Evolutionary conservation across 192 early-diverging fungal species (phyloP).

Genomic region (Coemansia sp.): DNA sequence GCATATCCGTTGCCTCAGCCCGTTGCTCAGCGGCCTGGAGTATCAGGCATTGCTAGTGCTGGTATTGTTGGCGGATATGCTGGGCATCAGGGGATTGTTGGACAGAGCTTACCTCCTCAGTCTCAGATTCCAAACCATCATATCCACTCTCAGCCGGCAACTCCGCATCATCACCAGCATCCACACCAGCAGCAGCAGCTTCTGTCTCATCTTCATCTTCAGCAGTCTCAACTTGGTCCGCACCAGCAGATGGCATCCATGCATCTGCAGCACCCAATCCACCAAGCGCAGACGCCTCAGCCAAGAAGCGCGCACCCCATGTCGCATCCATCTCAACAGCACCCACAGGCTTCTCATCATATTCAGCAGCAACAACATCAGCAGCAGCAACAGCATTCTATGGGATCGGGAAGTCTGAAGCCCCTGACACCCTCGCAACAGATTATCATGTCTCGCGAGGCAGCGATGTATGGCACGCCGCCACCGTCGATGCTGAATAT

Average conservation of each 20-base stretch:
- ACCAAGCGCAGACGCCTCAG: constrained; percentile 12
- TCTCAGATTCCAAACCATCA: constrained; percentile 22
- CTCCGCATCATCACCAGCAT: constrained; percentile 34
- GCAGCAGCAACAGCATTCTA: constrained; percentile 16
- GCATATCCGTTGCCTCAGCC: constrained; percentile 52
- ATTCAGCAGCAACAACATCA: constrained; percentile 18
- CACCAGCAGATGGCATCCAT: constrained; percentile 24
- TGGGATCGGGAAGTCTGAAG: constrained; percentile 9
- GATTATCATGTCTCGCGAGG: constrained; percentile 31
- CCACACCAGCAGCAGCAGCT: constrained; percentile 24
- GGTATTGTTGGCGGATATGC: constrained; percentile 18
- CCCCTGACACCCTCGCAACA: constrained; percentile 18
- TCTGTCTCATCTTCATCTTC: constrained; percentile 22
- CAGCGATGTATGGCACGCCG: constrained; percentile 50
- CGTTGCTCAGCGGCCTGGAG: constrained; percentile 39
- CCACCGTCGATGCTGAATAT: constrained; percentile 40
- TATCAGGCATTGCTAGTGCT: constrained; percentile 30
- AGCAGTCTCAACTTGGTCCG: constrained; percentile 14
- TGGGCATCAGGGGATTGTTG: constrained; percentile 17
- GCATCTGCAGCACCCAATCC: constrained; percentile 29
- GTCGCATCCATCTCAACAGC: not conserved
- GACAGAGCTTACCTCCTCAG: constrained; percentile 18
- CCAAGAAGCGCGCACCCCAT: not conserved
- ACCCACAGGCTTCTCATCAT: not conserved
- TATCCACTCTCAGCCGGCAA: constrained; percentile 43